A percentile compares a stretch with the other conserved stretches of the same genome.
Conservation (phyloP, 805 yeast species). For the Vanderwaltozyma verrucispora region DNA sequence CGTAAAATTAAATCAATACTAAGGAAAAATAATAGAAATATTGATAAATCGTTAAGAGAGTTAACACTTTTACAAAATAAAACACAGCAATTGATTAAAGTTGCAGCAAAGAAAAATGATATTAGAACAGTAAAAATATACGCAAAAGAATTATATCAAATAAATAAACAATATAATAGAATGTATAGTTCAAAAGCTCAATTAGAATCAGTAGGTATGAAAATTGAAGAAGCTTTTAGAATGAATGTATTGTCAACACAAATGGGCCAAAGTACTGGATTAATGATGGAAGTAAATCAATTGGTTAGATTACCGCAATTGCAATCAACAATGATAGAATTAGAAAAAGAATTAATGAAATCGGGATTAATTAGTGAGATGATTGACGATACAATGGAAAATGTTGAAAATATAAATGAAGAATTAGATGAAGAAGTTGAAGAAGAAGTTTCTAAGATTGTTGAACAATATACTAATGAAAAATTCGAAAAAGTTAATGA, state of each 20-base stretch:
- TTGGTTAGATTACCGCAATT: conserved; percentile 72
- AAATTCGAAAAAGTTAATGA: conserved; percentile 31
- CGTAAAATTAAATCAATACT: conserved; percentile 68
- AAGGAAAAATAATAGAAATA: conserved; percentile 74
- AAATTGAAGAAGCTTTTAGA: conserved; percentile 85
- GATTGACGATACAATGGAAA: conserved; percentile 84
- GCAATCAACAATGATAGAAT: conserved; percentile 70
- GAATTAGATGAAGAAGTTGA: conserved; percentile 57
- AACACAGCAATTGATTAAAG: conserved; percentile 65
- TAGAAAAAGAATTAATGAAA: conserved; percentile 78
- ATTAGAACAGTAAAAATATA: conserved; percentile 62
- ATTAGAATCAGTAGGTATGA: conserved; percentile 74
- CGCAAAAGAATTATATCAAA: conserved; percentile 70
- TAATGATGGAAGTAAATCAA: conserved; percentile 83
- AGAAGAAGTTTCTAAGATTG: conserved; percentile 53
- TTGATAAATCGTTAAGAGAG: conserved; percentile 56
- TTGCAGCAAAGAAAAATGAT: conserved; percentile 69
- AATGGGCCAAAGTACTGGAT: conserved; percentile 62
- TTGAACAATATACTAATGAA: conserved; percentile 36
- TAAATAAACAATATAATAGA: conserved; percentile 63
- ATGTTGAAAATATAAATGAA: conserved; percentile 54
- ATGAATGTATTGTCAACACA: conserved; percentile 74
- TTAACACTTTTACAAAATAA: conserved; percentile 60
- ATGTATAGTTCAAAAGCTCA: conserved; percentile 77
- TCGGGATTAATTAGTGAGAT: conserved; percentile 86